Percentiles rank a stretch among this genome's conserved stretches.
Conservation (phyloP, 208 protist species). For the Acanthamoeba healyi region DNA sequence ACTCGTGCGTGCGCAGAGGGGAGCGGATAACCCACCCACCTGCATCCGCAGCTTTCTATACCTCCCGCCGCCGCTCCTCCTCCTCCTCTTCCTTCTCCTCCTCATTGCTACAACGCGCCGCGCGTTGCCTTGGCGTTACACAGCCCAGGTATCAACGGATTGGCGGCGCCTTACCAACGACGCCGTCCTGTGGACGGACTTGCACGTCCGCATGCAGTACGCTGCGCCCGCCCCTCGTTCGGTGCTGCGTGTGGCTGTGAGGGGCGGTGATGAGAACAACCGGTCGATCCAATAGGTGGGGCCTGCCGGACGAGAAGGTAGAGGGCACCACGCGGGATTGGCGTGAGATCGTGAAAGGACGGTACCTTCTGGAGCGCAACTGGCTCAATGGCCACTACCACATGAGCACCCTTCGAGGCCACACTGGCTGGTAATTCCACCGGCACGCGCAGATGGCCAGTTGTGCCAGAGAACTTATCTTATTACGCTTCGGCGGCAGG, state of each 20-base stretch:
- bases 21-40: no score
- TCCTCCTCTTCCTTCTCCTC: not conserved
- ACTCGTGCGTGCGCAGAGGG: no score
- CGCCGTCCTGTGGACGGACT: slow-evolving; percentile 54
- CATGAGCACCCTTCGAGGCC: slow-evolving; percentile 49
- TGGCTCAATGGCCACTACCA: slow-evolving; percentile 66
- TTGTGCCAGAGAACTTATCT: no score
- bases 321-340: slow-evolving; percentile 29
- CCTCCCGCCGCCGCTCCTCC: not conserved
- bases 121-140: no score
- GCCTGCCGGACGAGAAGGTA: slow-evolving; percentile 38
- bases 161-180: slow-evolving; percentile 71
- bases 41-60: no score
- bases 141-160: slow-evolving; percentile 68
- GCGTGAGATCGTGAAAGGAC: slow-evolving; percentile 68
- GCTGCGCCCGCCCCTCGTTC: no score
- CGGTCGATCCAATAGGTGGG: not conserved
- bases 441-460: no score
- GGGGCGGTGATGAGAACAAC: not conserved
- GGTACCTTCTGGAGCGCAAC: slow-evolving; percentile 54
- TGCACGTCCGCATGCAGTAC: slow-evolving; percentile 31
- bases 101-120: no score
- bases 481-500: not conserved
- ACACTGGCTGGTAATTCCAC: slow-evolving; percentile 30
- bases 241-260: not conserved